A percentile compares a stretch with the other conserved stretches of the same genome.
Evolutionary conservation across 2,329 filamentous ascomycete species (phyloP).

Genomic region (Orbilia blumenaviensis): DNA sequence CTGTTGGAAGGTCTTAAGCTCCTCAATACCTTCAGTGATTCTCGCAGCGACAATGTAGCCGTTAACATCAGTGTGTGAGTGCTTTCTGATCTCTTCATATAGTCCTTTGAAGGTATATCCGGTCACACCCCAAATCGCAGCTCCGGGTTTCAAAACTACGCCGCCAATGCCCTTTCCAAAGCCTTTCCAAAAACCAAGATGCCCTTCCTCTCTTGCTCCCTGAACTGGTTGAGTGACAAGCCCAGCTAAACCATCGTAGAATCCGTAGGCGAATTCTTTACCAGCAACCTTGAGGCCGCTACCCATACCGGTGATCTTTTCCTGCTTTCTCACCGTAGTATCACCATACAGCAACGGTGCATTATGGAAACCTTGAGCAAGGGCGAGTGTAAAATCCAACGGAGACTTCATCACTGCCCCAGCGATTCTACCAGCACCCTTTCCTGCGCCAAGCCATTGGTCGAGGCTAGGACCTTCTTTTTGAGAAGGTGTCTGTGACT

Average conservation of each 20-base stretch:
- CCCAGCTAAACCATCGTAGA: constrained; percentile 84
- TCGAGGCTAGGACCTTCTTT: constrained; percentile 64
- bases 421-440: constrained; percentile 76
- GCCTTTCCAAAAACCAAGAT: constrained; percentile 76
- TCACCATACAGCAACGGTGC: constrained; percentile 86
- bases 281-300: constrained; percentile 80
- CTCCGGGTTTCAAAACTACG: constrained; percentile 80
- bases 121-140: constrained; percentile 76
- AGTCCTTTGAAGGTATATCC: constrained; percentile 85
- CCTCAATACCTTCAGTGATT: constrained; percentile 77
- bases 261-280: constrained; percentile 78
- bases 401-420: constrained; percentile 75
- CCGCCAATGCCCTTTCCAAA: constrained; percentile 85
- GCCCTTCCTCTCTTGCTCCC: constrained; percentile 73
- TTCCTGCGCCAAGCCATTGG: constrained; percentile 71
- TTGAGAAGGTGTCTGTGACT: background rate
- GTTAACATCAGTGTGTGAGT: constrained; percentile 74
- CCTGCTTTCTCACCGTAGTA: constrained; percentile 77
- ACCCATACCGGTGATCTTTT: constrained; percentile 79
- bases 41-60: constrained; percentile 83
- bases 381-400: constrained; percentile 82
- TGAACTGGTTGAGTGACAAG: constrained; percentile 79
- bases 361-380: constrained; percentile 89
- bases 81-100: constrained; percentile 77
- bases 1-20: constrained; percentile 66